Evolutionary conservation across 495 filamentous ascomycete genomes (phyloP), one percentile per base, ranked within the genome.

Genomic region (Penicillium coffeae): DNA sequence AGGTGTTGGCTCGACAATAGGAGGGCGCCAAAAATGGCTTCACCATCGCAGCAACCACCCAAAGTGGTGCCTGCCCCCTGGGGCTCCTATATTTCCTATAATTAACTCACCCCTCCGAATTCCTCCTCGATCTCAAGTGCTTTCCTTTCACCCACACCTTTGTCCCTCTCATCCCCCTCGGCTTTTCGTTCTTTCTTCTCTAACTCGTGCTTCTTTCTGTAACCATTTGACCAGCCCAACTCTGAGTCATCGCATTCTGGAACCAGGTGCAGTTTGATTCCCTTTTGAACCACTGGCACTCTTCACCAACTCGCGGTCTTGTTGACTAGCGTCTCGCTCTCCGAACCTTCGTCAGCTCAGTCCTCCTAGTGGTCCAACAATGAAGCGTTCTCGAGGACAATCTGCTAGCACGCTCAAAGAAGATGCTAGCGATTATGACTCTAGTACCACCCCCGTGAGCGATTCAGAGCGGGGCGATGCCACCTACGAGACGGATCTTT

Each of bases 401-500:
- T 36, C 8, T 34, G 40, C 14, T 45, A 45, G 27, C 39, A 45
- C 39, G 10, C 34, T 19, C 5, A 42, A 36, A 51, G 40, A 42
- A 42, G 37, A 51, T 13, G n/a, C 20, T 43, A 13, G 34, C 40
- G 34, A 16, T 30, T 21, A 50, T 7, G n/a, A 32, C 13, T 22
- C 21, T 10, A 40, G 15, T 46, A 12, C 20, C 1, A 39, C 35
- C n/a, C 39, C 35, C 25, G 8, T 35, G 33, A 51, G 42, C 42
- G 42, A 51, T 27, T 51, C 25, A 41, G 35, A 45, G 22, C 36
- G 21, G 36, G 25, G 30, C 34, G 42, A 46, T 35, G 25, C 48
- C 39, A 41, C 42, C 12, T 51, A 45, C 15, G 35, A 51, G 27
- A 51, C 42, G 36, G 48, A 51, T 25, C 27, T 41, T 10, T 45